Evolutionary conservation across 2,329 filamentous ascomycete genomes (phyloP).

Genomic region (Ramularia endophylla): DNA sequence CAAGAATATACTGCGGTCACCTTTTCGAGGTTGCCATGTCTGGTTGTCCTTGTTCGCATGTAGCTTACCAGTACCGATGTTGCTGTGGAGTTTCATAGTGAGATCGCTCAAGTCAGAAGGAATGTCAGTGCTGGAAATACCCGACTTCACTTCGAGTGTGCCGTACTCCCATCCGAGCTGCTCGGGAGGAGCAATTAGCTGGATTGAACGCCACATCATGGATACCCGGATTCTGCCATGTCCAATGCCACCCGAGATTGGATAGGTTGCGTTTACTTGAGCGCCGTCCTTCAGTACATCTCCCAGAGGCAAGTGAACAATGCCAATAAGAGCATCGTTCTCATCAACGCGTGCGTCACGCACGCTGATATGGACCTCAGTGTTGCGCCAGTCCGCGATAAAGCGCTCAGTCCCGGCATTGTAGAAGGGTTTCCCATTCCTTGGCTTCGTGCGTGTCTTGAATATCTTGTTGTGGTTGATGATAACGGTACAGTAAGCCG

Average conservation of each 20-base stretch:
- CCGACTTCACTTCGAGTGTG: conserved; percentile 58
- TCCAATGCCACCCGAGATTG: conserved; percentile 65
- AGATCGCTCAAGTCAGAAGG: conserved; percentile 42
- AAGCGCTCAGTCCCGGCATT: conserved; percentile 71
- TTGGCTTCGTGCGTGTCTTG: conserved; percentile 68
- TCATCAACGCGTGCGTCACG: conserved; percentile 64
- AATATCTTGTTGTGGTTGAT: conserved; percentile 66
- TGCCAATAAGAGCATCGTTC: conserved; percentile 62
- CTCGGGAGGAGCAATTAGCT: conserved; percentile 54
- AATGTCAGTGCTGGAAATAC: conserved; percentile 46
- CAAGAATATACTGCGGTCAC: conserved; percentile 43
- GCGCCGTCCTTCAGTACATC: conserved; percentile 58
- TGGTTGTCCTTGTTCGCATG: conserved; percentile 39
- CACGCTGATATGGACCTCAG: conserved; percentile 63
- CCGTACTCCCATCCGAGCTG: conserved; percentile 66
- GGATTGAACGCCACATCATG: conserved; percentile 66
- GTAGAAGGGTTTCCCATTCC: conserved; percentile 72
- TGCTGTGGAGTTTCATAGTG: conserved; percentile 55
- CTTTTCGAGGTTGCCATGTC: conserved; percentile 48
- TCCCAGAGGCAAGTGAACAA: conserved; percentile 60
- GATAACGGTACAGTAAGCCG: conserved; percentile 66
- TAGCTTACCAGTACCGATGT: conserved; percentile 54
- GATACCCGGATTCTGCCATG: conserved; percentile 64
- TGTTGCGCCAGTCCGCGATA: conserved; percentile 60
- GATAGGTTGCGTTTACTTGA: conserved; percentile 61